Percentiles rank a stretch among this genome's conserved stretches.
phyloP scores from a whole-genome alignment of 1,284 basidiomycete species.

The Cryptococcus maquisensis region DNA sequence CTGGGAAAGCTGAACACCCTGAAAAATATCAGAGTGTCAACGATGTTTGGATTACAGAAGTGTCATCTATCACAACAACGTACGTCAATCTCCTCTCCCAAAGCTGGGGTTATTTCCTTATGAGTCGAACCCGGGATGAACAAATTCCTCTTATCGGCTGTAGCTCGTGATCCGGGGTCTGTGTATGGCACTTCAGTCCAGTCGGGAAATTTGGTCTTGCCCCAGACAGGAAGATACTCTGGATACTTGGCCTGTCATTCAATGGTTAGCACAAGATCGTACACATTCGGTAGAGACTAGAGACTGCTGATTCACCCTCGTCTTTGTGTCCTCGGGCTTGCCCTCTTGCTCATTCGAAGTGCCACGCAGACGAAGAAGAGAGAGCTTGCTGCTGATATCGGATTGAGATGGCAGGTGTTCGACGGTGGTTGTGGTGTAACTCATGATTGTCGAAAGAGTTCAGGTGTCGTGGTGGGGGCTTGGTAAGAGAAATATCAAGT shows the following conservation, averaged over 20 bases:
- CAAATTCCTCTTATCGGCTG: conserved; percentile 55
- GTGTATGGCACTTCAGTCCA: conserved; percentile 15
- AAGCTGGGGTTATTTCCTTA: conserved; percentile 54
- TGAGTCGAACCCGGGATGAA: conserved; percentile 50
- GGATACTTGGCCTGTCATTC: conserved; percentile 6
- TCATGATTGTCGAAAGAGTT: too few relatives aligned
- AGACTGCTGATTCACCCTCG: background rate
- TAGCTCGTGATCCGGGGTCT: conserved; percentile 55
- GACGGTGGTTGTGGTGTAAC: too few relatives aligned
- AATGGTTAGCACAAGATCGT: too few relatives aligned
- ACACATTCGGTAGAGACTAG: too few relatives aligned
- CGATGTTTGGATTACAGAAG: too few relatives aligned
- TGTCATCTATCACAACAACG: background rate
- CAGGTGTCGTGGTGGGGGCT: too few relatives aligned
- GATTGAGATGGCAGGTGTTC: background rate
- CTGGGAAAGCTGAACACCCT: conserved; percentile 58
- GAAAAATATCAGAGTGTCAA: background rate
- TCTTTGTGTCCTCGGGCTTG: background rate
- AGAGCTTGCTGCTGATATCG: background rate
- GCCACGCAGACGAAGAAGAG: conserved; percentile 7
- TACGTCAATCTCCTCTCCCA: conserved; percentile 58
- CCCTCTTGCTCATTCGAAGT: background rate
- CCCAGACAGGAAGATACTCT: conserved; percentile 11
- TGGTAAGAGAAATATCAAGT: too few relatives aligned
- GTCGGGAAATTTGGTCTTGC: conserved; percentile 13